Percentiles rank a stretch among this genome's conserved stretches.
Evolutionary conservation across 148 eudicot genomes (phyloP).

Genomic region (Rhododendron williamsianum): DNA sequence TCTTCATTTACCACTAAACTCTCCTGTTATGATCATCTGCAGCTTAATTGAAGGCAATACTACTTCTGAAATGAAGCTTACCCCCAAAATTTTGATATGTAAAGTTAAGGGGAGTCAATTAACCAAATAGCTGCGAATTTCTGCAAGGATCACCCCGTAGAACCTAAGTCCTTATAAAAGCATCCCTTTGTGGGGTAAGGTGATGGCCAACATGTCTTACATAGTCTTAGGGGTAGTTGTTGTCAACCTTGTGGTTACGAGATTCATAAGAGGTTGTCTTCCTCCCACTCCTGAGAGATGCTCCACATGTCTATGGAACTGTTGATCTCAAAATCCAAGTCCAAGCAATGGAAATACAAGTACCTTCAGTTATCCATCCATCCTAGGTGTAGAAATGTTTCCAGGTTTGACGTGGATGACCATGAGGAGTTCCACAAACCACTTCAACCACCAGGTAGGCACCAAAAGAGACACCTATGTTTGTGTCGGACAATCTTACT

Average conservation of each 20-base stretch:
- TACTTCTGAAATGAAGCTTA: background rate
- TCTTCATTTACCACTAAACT: background rate
- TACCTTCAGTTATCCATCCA: background rate
- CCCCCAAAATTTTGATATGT: background rate
- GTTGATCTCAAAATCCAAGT: background rate
- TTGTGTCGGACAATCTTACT: background rate
- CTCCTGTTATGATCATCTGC: background rate
- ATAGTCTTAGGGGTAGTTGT: background rate
- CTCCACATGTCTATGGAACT: background rate
- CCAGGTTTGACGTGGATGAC: background rate
- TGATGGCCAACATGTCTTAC: background rate
- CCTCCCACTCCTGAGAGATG: background rate
- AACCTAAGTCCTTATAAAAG: background rate
- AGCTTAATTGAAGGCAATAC: background rate
- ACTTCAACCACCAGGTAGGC: background rate
- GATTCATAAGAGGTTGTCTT: background rate
- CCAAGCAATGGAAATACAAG: background rate
- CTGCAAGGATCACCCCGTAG: background rate
- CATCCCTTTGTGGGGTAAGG: background rate
- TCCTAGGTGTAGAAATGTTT: background rate
- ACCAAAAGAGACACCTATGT: background rate
- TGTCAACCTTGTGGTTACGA: background rate
- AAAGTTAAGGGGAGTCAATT: background rate
- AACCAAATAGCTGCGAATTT: background rate
- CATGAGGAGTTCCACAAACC: background rate